Conservation (phyloP, 164 flowering plant genomes). For the Houttuynia cordata region DNA sequence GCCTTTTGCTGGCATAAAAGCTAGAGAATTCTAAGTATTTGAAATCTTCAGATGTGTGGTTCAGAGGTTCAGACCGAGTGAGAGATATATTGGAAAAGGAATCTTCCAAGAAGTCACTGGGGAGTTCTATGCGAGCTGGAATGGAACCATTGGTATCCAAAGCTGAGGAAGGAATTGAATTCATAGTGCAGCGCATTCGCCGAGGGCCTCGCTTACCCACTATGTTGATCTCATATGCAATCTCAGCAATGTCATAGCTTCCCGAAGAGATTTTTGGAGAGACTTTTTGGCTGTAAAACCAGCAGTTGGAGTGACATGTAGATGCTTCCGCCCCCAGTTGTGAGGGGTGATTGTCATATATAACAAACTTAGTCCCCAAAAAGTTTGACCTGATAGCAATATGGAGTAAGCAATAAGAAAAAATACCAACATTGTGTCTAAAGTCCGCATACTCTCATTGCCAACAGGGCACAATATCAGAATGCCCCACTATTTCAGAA, state of each 20-base stretch:
- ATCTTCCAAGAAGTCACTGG: slow-evolving; percentile 8
- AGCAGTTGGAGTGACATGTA: slow-evolving; percentile 9
- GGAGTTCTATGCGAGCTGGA: slow-evolving; percentile 7
- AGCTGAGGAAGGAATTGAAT: slow-evolving; percentile 51
- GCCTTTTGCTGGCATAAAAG: slow-evolving; percentile 8
- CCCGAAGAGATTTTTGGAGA: slow-evolving; percentile 61
- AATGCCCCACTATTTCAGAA: too few relatives aligned
- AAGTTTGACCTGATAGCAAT: slow-evolving; percentile 10
- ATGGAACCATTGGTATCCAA: slow-evolving; percentile 40
- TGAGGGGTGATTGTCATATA: slow-evolving; percentile 12
- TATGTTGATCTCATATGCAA: slow-evolving; percentile 69
- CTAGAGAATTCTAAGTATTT: slow-evolving; percentile 6
- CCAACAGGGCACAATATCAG: too few relatives aligned
- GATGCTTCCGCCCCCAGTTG: slow-evolving; percentile 9
- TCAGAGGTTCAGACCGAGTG: slow-evolving; percentile 2
- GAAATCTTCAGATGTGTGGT: neutral
- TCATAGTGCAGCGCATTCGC: slow-evolving; percentile 75
- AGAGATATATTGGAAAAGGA: slow-evolving; percentile 12
- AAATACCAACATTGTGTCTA: neutral
- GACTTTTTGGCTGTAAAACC: slow-evolving; percentile 26
- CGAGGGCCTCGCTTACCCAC: slow-evolving; percentile 70
- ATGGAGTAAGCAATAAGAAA: neutral
- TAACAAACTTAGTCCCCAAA: slow-evolving; percentile 11
- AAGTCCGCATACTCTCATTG: too few relatives aligned
- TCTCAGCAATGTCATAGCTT: slow-evolving; percentile 54